phyloP scores from a whole-genome alignment of 2,329 filamentous ascomycete genomes.

The Didymella segeticola region DNA sequence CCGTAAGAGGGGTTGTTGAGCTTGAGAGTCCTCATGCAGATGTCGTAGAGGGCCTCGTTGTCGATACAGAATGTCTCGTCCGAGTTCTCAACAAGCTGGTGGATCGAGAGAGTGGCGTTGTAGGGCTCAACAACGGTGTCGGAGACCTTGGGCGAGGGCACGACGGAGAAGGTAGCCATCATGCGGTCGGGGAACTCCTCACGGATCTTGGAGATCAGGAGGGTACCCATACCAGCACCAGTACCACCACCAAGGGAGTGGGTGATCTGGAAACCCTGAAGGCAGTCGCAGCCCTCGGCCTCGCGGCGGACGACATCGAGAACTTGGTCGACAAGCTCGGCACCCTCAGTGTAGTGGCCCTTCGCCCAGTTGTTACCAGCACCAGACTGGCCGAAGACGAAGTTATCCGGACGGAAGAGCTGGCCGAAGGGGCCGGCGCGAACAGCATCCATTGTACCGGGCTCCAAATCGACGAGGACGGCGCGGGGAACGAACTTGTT shows the following conservation, averaged over 20 bases:
- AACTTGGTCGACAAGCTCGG: constrained; percentile 97
- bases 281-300: constrained; percentile 98
- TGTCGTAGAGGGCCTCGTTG: constrained; percentile 99
- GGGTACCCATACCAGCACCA: constrained; percentile 99
- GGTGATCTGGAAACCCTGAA: constrained; percentile 99
- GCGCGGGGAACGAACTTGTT: constrained; percentile 99
- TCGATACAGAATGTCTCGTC: constrained; percentile 99
- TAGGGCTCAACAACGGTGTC: constrained; percentile 99
- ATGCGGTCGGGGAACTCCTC: constrained; percentile 99
- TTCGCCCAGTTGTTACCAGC: constrained; percentile 99
- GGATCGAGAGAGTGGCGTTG: constrained; percentile 98
- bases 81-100: constrained; percentile 99
- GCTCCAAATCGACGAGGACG: constrained; percentile 98
- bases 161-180: constrained; percentile 99
- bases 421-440: constrained; percentile 97
- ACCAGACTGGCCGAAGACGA: constrained; percentile 99
- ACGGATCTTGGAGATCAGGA: constrained; percentile 99
- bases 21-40: constrained; percentile 99
- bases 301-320: constrained; percentile 98
- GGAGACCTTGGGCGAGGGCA: constrained; percentile 98
- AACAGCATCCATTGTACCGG: constrained; percentile 99
- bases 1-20: constrained; percentile 98
- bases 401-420: constrained; percentile 99
- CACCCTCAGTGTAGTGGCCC: constrained; percentile 99
- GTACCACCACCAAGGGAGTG: constrained; percentile 99